Evolutionary conservation across 495 filamentous ascomycete genomes (phyloP), one percentile per base, ranked within the genome.

Genomic region (Penicillium soppii): DNA sequence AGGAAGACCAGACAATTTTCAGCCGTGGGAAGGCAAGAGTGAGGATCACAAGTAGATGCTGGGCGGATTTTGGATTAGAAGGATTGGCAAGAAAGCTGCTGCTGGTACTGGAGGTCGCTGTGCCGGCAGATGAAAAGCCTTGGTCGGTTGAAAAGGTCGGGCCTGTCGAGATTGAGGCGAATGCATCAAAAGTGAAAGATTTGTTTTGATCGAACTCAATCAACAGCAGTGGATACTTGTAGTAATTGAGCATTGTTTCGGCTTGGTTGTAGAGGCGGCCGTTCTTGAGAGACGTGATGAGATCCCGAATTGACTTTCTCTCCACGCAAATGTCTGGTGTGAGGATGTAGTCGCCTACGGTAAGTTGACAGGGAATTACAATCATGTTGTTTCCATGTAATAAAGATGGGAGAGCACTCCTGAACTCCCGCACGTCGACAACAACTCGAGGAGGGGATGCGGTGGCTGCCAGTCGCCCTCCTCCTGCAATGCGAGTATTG

Each of bases 121-220:
- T 80, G 16, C 81, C 78, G 19, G 84, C 61, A 32, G 81, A 83
- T n/a, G 82, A 83, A 22, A 87, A 87, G 2, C 90, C 75, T 48
- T 90, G 89, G 43, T 77, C 72, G 3, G 71, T 73, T 39, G 69
- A 47, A 57, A 77, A 74, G 8, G 59, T 65, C 4, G 70, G 66
- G 21, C 66, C 64, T 9, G 59, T 65, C 15, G 67, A 62, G 15
- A 65, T 60, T 17, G 70, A 69, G 9, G 89, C 87, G 63, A 95
- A 96, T 0, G 90, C 89, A 68, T 97, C 94, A 13, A 98, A 86
- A 8, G 90, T 97, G 68, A 98, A 98, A 17, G 88, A 90, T 63
- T 96, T 96, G 71, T 95, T 91, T 63, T 95, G 89, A 68, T 97
- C 92, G 69, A 98, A 98, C 65, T 98, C 94, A 58, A 98, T 96